Evolutionary conservation across 192 early-diverging fungal species (phyloP).

Genomic region (Jimgerdemannia lactiflua): DNA sequence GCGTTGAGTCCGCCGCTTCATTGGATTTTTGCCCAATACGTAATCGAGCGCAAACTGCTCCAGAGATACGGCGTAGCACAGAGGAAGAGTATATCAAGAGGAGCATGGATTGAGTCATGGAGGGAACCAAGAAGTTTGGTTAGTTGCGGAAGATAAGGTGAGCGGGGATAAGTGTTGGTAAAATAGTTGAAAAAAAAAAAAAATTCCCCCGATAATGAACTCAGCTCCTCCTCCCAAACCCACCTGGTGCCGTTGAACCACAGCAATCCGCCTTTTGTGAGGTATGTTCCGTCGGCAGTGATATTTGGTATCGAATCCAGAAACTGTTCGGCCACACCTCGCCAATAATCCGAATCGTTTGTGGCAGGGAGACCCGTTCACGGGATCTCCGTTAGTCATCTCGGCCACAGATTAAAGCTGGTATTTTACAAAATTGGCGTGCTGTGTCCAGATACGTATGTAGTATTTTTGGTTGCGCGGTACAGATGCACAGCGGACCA

Average conservation of each 20-base stretch:
- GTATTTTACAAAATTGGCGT: background rate
- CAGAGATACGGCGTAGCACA: background rate
- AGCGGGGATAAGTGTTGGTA: background rate
- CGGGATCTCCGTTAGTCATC: background rate
- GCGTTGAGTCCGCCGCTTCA: slow-evolving; percentile 40
- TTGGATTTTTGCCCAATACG: slow-evolving; percentile 49
- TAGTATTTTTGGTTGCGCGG: slow-evolving; percentile 30
- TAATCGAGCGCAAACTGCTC: slow-evolving; percentile 38
- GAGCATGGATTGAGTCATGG: background rate
- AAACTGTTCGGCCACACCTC: background rate
- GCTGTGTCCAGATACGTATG: slow-evolving; percentile 15
- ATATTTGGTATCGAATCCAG: background rate
- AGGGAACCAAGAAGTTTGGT: background rate
- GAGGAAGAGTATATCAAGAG: background rate
- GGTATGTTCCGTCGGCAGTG: background rate
- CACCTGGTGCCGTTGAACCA: background rate
- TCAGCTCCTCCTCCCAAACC: background rate
- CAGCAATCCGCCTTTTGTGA: background rate
- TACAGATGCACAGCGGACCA: slow-evolving; percentile 49
- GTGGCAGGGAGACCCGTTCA: background rate
- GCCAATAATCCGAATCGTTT: background rate
- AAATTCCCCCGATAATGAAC: background rate
- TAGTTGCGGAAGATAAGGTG: background rate
- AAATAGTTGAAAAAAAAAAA: too few species aligned
- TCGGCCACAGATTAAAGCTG: background rate